Percentiles rank a stretch among this genome's conserved stretches.
Evolutionary conservation across 176 grass and related monocot species (phyloP).

Genomic region (Cenchrus fungigraminus): DNA sequence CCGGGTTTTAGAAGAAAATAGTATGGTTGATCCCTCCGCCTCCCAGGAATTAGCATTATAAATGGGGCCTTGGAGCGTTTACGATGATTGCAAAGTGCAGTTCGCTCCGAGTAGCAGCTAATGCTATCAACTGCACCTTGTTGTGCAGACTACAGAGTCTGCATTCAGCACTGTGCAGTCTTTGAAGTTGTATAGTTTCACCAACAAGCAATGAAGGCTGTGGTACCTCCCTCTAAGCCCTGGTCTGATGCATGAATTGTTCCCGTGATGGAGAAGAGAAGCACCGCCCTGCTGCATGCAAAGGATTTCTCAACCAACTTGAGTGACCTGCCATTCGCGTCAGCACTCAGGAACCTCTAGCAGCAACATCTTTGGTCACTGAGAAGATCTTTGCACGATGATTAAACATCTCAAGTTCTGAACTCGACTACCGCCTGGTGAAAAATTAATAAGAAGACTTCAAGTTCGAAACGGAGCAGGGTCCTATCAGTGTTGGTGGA

Average conservation of each 20-base stretch:
- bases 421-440: background rate
- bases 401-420: background rate
- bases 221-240: background rate
- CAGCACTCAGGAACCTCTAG: background rate
- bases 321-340: no score
- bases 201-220: background rate
- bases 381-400: background rate
- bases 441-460: background rate
- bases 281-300: background rate
- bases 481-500: background rate
- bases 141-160: background rate
- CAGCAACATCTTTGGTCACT: background rate
- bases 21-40: background rate
- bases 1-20: background rate
- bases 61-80: background rate
- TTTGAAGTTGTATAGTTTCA: background rate
- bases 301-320: no score
- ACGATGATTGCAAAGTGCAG: background rate
- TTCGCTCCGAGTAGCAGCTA: background rate
- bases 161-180: background rate
- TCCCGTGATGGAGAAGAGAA: background rate
- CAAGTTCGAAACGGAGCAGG: background rate
- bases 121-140: background rate
- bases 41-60: background rate
- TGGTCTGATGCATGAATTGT: no score